Evolutionary conservation across 1,284 basidiomycete genomes (phyloP).

Genomic region (Macrocystidia cucumis): DNA sequence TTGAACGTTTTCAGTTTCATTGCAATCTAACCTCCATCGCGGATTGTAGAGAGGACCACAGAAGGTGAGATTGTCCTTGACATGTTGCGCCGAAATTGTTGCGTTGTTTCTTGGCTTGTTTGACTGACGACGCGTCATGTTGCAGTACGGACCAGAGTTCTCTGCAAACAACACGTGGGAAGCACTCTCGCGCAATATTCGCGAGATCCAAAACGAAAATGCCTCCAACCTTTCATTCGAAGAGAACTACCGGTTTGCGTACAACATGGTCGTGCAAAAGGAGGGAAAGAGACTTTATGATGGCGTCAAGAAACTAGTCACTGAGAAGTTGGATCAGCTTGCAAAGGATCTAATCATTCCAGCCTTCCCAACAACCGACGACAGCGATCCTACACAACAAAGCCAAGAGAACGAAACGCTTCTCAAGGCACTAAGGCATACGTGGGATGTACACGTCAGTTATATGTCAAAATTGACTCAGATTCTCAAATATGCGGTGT

Average conservation of each 20-base stretch:
- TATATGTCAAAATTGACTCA: conserved; percentile 89
- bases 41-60: too few relatives aligned
- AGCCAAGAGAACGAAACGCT: conserved; percentile 80
- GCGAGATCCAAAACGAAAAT: conserved; percentile 94
- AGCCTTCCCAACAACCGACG: conserved; percentile 63
- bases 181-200: conserved; percentile 76
- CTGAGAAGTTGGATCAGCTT: conserved; percentile 78
- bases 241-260: conserved; percentile 92
- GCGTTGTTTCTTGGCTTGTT: too few relatives aligned
- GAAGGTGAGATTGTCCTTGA: too few relatives aligned
- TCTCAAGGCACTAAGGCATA: conserved; percentile 74
- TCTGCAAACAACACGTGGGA: conserved; percentile 71
- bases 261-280: conserved; percentile 89
- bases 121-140: too few relatives aligned
- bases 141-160: conserved; percentile 61
- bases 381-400: conserved; percentile 49
- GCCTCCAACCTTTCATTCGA: conserved; percentile 92
- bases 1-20: conserved; percentile 2
- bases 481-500: conserved; percentile 93
- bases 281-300: conserved; percentile 86
- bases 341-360: conserved; percentile 78
- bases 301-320: conserved; percentile 76
- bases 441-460: conserved; percentile 93
- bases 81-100: too few relatives aligned
- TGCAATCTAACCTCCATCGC: conserved; percentile 7